Conservation (phyloP, 1,139 yeast genomes). For the Pichia sp. region DNA sequence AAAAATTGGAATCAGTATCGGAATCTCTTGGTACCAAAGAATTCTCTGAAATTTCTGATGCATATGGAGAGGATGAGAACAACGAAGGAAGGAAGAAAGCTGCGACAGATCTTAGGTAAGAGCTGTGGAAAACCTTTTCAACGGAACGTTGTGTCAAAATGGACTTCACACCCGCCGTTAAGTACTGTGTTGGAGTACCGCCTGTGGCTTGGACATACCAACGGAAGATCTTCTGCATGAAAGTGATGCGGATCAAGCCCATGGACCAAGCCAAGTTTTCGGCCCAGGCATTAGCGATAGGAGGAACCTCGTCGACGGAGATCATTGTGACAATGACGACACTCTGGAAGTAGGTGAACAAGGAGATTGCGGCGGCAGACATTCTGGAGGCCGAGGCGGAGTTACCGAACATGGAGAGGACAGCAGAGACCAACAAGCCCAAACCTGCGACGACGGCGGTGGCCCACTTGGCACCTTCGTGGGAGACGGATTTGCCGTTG, state of each 20-base stretch:
- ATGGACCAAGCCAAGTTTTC: slow-evolving; percentile 82
- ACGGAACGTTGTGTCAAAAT: slow-evolving; percentile 65
- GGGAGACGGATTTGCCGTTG: slow-evolving; percentile 72
- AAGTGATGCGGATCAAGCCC: slow-evolving; percentile 65
- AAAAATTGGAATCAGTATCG: slow-evolving; percentile 13
- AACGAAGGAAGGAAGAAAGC: slow-evolving; percentile 6
- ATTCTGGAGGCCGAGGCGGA: slow-evolving; percentile 76
- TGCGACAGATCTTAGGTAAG: slow-evolving; percentile 16
- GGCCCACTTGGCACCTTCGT: slow-evolving; percentile 78
- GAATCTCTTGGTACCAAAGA: slow-evolving; percentile 7
- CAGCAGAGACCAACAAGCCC: slow-evolving; percentile 66
- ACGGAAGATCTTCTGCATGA: slow-evolving; percentile 73
- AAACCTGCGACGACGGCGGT: slow-evolving; percentile 76
- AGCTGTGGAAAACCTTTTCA: slow-evolving; percentile 27
- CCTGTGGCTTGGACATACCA: slow-evolving; percentile 83
- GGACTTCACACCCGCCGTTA: slow-evolving; percentile 50
- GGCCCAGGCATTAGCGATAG: slow-evolving; percentile 77
- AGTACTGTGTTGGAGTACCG: slow-evolving; percentile 60
- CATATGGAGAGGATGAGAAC: background rate
- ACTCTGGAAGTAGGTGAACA: slow-evolving; percentile 72
- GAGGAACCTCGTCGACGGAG: slow-evolving; percentile 69
- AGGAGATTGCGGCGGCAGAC: slow-evolving; percentile 68
- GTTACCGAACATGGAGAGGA: slow-evolving; percentile 68
- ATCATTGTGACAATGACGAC: slow-evolving; percentile 72
- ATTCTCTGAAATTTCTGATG: background rate